These are phyloP conservation scores for Penstemon newberryi DNA, from an alignment of 257 asterid genomes.

Conservation along the genomic window DNA sequence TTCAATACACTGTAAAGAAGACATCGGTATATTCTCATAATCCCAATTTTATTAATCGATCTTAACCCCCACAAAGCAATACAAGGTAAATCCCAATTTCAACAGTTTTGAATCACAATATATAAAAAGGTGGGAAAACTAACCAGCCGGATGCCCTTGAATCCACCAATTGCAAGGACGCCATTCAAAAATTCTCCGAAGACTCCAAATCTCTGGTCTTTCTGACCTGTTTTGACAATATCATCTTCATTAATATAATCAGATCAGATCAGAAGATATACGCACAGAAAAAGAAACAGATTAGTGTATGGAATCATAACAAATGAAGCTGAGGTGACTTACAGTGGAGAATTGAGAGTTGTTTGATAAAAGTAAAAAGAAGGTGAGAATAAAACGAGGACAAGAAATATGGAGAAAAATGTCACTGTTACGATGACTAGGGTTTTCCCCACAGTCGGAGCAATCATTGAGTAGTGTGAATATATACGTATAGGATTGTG, in stretches of 20 bases:
- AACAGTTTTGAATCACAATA: not conserved
- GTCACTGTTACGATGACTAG: conserved; percentile 40
- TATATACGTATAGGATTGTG: not conserved
- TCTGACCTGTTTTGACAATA: conserved; percentile 40
- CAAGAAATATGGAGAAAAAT: conserved; percentile 43
- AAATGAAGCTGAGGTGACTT: conserved; percentile 27
- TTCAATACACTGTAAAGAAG: too few species aligned
- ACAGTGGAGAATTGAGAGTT: conserved; percentile 44
- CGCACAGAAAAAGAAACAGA: not conserved
- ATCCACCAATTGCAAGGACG: conserved; percentile 97
- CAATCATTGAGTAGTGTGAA: conserved; percentile 39
- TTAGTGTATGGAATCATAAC: not conserved
- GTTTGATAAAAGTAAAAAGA: conserved; percentile 42
- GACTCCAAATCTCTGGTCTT: conserved; percentile 77
- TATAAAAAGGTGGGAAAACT: conserved; percentile 28
- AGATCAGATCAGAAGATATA: conserved; percentile 20
- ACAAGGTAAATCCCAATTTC: not conserved
- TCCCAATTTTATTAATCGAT: not conserved
- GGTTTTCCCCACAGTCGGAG: conserved; percentile 61
- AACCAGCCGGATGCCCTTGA: conserved; percentile 59
- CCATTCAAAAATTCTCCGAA: conserved; percentile 77
- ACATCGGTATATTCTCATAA: too few species aligned
- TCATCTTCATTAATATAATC: not conserved
- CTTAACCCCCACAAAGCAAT: not conserved
- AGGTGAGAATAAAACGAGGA: conserved; percentile 53